Percentiles rank a stretch among this genome's conserved stretches.
Evolutionary conservation across 371 early-diverging fungal genomes (phyloP).

Genomic region (Apophysomyces trapeziformis): DNA sequence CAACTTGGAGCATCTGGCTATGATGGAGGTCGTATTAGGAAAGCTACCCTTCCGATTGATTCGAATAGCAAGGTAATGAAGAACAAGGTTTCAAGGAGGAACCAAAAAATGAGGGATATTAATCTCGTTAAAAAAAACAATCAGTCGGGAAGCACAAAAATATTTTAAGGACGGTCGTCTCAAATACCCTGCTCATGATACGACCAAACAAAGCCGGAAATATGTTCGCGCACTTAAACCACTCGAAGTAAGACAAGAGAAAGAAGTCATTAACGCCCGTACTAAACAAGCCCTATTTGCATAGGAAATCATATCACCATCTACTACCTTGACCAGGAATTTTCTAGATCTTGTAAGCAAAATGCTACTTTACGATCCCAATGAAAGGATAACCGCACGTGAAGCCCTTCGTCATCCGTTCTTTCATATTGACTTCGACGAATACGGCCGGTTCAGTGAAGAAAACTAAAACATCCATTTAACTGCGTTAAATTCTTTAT

Average conservation of each 20-base stretch:
- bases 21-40: conserved; percentile 75
- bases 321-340: conserved; percentile 18
- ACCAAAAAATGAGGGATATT: not conserved
- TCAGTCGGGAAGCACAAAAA: conserved; percentile 44
- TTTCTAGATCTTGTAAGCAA: conserved; percentile 68
- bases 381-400: conserved; percentile 76
- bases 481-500: not conserved
- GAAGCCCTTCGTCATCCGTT: conserved; percentile 82
- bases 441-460: conserved; percentile 7
- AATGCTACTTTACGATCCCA: conserved; percentile 86
- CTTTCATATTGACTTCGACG: conserved; percentile 51
- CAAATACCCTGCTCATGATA: conserved; percentile 61
- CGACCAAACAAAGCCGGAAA: conserved; percentile 56
- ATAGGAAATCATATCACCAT: conserved; percentile 22
- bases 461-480: conserved; percentile 9
- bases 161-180: conserved; percentile 54
- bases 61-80: conserved; percentile 42
- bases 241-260: conserved; percentile 43
- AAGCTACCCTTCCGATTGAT: conserved; percentile 49
- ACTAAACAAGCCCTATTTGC: not conserved
- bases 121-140: not conserved
- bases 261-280: not conserved
- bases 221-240: conserved; percentile 59
- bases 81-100: not conserved
- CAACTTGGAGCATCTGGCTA: conserved; percentile 76